Evolutionary conservation across 2,329 filamentous ascomycete species (phyloP).

Genomic region (Boeremia exigua): DNA sequence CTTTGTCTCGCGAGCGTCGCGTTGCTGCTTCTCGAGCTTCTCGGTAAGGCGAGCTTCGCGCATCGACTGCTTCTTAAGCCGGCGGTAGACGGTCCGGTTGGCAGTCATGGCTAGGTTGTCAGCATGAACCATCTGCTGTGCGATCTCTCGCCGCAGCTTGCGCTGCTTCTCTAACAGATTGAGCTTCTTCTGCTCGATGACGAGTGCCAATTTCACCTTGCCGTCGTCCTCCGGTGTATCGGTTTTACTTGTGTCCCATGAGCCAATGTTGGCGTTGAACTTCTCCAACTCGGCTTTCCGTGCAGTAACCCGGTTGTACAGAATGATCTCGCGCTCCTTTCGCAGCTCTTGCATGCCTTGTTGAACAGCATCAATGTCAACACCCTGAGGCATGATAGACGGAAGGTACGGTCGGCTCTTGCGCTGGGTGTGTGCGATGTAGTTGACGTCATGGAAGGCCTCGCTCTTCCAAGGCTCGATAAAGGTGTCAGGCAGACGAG

Average conservation of each 20-base stretch:
- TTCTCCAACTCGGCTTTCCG: slow-evolving; percentile 84
- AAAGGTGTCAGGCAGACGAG: slow-evolving; percentile 62
- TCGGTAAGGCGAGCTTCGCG: slow-evolving; percentile 96
- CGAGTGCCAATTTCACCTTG: slow-evolving; percentile 78
- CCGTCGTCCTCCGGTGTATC: slow-evolving; percentile 77
- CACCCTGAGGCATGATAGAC: slow-evolving; percentile 84
- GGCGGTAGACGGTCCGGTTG: slow-evolving; percentile 86
- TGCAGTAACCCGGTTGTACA: slow-evolving; percentile 89
- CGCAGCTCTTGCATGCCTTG: slow-evolving; percentile 62
- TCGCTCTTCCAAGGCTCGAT: slow-evolving; percentile 44
- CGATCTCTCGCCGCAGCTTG: slow-evolving; percentile 82
- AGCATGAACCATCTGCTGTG: slow-evolving; percentile 90
- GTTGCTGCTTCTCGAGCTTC: slow-evolving; percentile 98
- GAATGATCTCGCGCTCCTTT: slow-evolving; percentile 83
- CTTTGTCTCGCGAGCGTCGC: slow-evolving; percentile 91
- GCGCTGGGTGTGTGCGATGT: slow-evolving; percentile 77
- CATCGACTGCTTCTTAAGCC: slow-evolving; percentile 96
- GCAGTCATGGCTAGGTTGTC: slow-evolving; percentile 98
- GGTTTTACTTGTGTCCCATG: slow-evolving; percentile 78
- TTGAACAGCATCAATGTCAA: slow-evolving; percentile 74
- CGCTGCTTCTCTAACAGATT: slow-evolving; percentile 88
- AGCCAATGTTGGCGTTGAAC: slow-evolving; percentile 82
- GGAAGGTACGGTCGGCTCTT: slow-evolving; percentile 81
- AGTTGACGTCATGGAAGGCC: slow-evolving; percentile 69
- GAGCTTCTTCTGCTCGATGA: slow-evolving; percentile 95